Base-by-base conservation (phyloP, 2,329 filamentous ascomycete species). In the Laburnicola sp. region DNA sequence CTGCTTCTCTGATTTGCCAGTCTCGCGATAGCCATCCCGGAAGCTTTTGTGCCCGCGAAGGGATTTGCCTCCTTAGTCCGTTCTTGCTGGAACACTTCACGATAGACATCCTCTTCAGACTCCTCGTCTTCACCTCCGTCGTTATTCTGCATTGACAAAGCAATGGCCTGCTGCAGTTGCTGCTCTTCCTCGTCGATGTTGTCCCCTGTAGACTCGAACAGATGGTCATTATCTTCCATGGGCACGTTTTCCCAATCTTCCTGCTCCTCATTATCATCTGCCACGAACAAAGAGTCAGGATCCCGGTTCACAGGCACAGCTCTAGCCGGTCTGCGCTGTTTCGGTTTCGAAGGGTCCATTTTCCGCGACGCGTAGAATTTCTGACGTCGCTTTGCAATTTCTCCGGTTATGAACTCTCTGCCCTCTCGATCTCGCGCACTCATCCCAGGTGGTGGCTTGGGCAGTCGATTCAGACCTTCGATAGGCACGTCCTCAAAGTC, bases 401-500 rank as follows among this genome's bases (percentile, higher is more conserved):
- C 68, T 27, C 63, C 63, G 3, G 70, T 57, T 70, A 68, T 66
- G 54, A 72, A 63, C 11, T 71, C 64, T 38, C 66, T 45, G 59
- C 75, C 72, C 42, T 72, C 66, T 25, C 54, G 52, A 6, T 66
- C 64, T 30, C 65, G 54, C 2, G 53, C 57, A 49, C 56, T 61
- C 16, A 60, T 41, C 2, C 73, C 74, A 30, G 58, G 60, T 42
- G 68, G 66, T 34, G 77, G 67, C 59, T 86, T 93, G 0, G 91
- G 91, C 11, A 97, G 74, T 44, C 91, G 81, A 63, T 97, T 97
- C 9, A 97, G 67, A 0, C 92, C 92, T 69, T 94, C 89, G 41
- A 97, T 92, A 0, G 92, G 91, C 3, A 97, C 87, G 71, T 97
- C 92, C 69, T 97, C 92, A 63, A 97, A 97, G 7, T 90, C 89